Evolutionary conservation across 805 yeast species (phyloP).

Genomic region (Yarrowia deformans): DNA sequence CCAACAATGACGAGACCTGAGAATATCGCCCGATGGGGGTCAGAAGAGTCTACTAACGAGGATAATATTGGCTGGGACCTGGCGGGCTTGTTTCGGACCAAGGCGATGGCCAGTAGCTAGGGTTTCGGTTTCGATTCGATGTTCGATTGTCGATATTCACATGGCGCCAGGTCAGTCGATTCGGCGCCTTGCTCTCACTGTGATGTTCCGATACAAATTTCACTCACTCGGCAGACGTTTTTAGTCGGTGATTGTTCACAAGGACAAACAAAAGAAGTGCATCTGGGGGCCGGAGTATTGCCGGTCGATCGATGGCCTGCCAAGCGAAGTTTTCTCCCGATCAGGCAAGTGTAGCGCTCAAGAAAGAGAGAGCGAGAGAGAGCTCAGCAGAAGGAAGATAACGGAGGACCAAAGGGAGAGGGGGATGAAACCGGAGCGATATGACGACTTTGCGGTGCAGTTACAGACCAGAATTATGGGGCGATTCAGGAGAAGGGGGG

Average conservation of each 20-base stretch:
- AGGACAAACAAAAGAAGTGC: background rate
- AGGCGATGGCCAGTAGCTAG: background rate
- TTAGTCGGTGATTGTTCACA: conserved; percentile 11
- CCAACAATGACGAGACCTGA: background rate
- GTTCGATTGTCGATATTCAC: too few relatives aligned
- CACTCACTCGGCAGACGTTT: background rate
- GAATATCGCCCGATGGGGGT: background rate
- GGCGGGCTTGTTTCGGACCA: background rate
- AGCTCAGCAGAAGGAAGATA: background rate
- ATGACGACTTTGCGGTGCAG: background rate
- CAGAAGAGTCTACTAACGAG: background rate
- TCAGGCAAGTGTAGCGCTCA: conserved; percentile 13
- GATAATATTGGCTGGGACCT: background rate
- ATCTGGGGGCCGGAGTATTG: background rate
- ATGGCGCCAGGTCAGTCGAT: too few relatives aligned
- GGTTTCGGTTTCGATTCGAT: too few relatives aligned
- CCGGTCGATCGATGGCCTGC: background rate
- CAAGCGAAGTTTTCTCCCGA: background rate
- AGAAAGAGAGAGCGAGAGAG: background rate
- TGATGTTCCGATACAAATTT: too few relatives aligned
- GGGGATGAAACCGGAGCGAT: background rate
- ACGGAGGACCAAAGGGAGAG: background rate
- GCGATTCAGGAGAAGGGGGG: background rate
- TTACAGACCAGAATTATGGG: background rate
- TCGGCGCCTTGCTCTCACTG: too few relatives aligned